Conservation (phyloP, 2,329 filamentous ascomycete species). For the Exophiala sp. region DNA sequence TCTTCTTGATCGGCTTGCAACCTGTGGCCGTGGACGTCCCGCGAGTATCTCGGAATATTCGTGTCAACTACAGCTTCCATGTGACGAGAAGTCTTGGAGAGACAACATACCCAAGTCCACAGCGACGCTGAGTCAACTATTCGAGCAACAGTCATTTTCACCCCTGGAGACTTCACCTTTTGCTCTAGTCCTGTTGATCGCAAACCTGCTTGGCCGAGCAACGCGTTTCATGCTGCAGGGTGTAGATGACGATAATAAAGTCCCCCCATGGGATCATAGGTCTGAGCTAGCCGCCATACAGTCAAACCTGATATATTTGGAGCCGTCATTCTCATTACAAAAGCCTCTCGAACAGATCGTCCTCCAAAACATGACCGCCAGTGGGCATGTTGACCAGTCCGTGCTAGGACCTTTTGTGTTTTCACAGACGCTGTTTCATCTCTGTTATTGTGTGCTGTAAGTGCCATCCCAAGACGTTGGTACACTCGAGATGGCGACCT, state of each 20-base stretch:
- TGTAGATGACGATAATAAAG: background rate
- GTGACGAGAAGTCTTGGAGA: constrained; percentile 11
- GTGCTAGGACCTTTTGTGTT: background rate
- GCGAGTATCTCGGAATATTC: constrained; percentile 13
- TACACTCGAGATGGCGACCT: background rate
- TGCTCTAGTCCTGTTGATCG: background rate
- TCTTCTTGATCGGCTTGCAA: constrained; percentile 32
- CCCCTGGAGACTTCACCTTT: background rate
- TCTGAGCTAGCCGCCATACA: constrained; percentile 1
- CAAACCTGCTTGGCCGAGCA: background rate
- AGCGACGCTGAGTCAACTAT: background rate
- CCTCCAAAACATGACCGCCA: background rate
- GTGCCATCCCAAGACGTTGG: background rate
- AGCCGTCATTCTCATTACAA: background rate
- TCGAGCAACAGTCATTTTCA: background rate
- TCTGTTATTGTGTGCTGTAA: background rate
- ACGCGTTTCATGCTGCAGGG: constrained; percentile 2
- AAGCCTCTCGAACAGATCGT: background rate
- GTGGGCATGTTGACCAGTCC: background rate
- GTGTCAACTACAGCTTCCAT: constrained; percentile 23
- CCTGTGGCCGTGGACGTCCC: constrained; percentile 25
- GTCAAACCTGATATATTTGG: constrained; percentile 1
- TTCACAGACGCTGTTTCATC: background rate
- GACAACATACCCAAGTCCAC: background rate
- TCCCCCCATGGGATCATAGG: background rate